These are phyloP conservation scores for Lactarius akahatsu DNA, from an alignment of 768 basidiomycete species.

Conservation along the genomic window DNA sequence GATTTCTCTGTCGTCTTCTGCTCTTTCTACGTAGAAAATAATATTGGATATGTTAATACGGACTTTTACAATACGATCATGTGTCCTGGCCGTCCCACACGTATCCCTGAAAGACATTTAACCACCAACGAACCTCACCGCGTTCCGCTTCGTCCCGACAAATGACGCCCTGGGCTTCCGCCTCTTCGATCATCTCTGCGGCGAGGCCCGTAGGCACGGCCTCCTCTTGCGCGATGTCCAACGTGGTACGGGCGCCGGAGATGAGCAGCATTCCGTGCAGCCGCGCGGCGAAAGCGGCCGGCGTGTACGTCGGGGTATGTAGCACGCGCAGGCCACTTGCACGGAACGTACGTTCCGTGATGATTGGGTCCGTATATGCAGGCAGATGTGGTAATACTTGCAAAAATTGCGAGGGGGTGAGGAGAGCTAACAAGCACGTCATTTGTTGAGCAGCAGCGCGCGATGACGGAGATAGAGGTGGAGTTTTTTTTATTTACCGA, in stretches of 20 bases:
- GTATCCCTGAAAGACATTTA: slow-evolving; percentile 64
- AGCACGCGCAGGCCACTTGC: slow-evolving; percentile 75
- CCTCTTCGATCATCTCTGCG: slow-evolving; percentile 72
- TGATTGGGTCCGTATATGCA: slow-evolving; percentile 60
- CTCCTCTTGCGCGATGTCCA: slow-evolving; percentile 73
- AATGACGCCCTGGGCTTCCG: slow-evolving; percentile 68
- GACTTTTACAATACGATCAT: slow-evolving; percentile 6
- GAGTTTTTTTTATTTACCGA: slow-evolving; percentile 57
- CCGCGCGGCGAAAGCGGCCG: slow-evolving; percentile 65
- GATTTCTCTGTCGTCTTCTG: not conserved
- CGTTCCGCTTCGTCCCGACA: slow-evolving; percentile 76
- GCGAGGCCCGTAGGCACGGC: slow-evolving; percentile 69
- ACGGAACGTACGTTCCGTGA: slow-evolving; percentile 63
- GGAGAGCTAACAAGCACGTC: slow-evolving; percentile 56
- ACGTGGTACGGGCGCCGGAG: slow-evolving; percentile 46
- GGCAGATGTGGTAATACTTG: slow-evolving; percentile 69
- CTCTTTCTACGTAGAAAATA: not conserved
- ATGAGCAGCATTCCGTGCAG: slow-evolving; percentile 50
- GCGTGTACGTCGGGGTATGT: slow-evolving; percentile 77
- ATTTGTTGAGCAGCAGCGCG: not conserved
- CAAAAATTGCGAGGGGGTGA: slow-evolving; percentile 87
- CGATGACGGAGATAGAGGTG: not conserved
- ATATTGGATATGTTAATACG: not conserved
- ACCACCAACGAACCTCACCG: slow-evolving; percentile 70
- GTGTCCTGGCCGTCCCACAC: slow-evolving; percentile 66